Base-by-base conservation (phyloP, 148 eudicot species). In the Talinum fruticosum region DNA sequence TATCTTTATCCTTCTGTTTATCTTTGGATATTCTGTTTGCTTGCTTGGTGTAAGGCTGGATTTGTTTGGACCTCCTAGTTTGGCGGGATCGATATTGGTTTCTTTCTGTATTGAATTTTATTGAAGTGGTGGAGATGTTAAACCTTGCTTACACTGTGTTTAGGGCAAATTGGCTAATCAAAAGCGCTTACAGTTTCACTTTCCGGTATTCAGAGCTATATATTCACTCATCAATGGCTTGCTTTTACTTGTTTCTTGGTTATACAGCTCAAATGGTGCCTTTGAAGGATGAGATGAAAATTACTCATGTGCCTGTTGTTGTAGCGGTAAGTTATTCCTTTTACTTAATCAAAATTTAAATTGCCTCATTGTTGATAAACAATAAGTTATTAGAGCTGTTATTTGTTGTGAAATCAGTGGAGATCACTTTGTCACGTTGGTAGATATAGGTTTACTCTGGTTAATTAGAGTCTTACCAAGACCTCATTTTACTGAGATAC, bases 231-330 rank as follows among this genome's bases (percentile, higher is more conserved):
- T 76, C 53, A 51, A 49, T 69, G 8, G 26, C 66, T 34, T 73
- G 37, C 36, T 45, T n/a, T 62, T 16, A 36, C 38, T 78, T 45
- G 29, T 74, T 30, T 74, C 71, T 28, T 19, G 64, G 61, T 77
- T 70, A 47, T 90, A 87, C 90, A 96, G 99, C 99, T 72, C 99
- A 96, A 89, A 87, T 96, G 90, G 89, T 96, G 79, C 85, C 84
- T 36, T 86, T 87, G 74, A 74, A 85, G 80, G 93, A 74, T 78
- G 85, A 86, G 83, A 80, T 82, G 74, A 89, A 89, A 84, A 83
- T 96, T 37, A 90, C 85, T 19, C 78, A 82, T 75, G 89, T 96
- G 37, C 99, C 99, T 75, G 97, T 85, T 71, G 99, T 93, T 68
- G 97, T 93, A 57, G 99, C 97, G 80, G 99, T 96, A 88, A 91